Evolutionary conservation across 208 protist species (phyloP).

Genomic region (Wallacemonas rigidus): DNA sequence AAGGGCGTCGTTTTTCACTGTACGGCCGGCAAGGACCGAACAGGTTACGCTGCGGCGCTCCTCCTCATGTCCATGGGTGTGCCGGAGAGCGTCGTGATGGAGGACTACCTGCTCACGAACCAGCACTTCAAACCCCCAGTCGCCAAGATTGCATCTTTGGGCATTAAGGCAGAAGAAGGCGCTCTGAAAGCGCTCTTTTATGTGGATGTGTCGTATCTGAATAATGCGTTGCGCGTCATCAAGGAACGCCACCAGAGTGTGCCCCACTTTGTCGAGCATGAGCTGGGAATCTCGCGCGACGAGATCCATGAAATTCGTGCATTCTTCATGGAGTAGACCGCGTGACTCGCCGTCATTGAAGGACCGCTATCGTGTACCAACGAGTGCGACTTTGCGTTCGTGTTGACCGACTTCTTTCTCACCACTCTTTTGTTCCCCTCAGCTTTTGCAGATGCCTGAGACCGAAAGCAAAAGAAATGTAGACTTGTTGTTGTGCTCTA

Average conservation of each 20-base stretch:
- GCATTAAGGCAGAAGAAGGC: slow-evolving; percentile 4
- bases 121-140: slow-evolving; percentile 22
- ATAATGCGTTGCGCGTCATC: slow-evolving; percentile 28
- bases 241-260: slow-evolving; percentile 27
- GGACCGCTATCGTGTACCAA: too few relatives aligned
- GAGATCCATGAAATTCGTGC: slow-evolving; percentile 16
- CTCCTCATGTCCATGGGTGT: slow-evolving; percentile 43
- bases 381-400: too few relatives aligned
- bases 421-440: too few relatives aligned
- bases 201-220: slow-evolving; percentile 36
- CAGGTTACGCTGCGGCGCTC: slow-evolving; percentile 44
- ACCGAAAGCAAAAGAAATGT: too few relatives aligned
- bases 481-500: too few relatives aligned
- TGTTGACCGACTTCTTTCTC: too few relatives aligned
- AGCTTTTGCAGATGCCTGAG: too few relatives aligned
- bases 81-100: slow-evolving; percentile 31
- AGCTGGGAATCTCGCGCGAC: slow-evolving; percentile 30
- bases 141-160: slow-evolving; percentile 9
- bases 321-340: slow-evolving; percentile 13
- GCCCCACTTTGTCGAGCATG: slow-evolving; percentile 32
- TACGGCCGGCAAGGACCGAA: slow-evolving; percentile 55
- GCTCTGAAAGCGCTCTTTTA: slow-evolving; percentile 35
- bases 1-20: slow-evolving; percentile 51
- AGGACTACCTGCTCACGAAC: slow-evolving; percentile 50
- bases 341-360: not conserved